Conservation (phyloP, 768 basidiomycete species). For the Amanita pallidorosea region DNA sequence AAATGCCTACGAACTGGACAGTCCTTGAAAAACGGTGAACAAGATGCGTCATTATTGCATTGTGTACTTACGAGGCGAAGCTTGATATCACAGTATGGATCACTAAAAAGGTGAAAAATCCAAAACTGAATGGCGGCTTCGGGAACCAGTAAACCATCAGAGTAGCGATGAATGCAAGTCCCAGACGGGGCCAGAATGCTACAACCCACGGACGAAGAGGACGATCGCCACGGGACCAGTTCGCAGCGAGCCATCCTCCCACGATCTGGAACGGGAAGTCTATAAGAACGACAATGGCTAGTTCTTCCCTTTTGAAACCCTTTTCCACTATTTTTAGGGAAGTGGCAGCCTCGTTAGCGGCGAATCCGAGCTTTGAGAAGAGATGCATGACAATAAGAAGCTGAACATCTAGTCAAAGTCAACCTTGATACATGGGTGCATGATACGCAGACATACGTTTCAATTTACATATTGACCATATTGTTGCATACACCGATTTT, state of each 20-base stretch:
- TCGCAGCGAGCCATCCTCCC: conserved; percentile 89
- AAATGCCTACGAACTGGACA: conserved; percentile 97
- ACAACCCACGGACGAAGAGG: conserved; percentile 82
- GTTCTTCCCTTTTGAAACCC: conserved; percentile 88
- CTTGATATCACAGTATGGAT: conserved; percentile 74
- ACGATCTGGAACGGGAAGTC: conserved; percentile 97
- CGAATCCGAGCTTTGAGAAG: conserved; percentile 90
- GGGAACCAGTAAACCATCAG: conserved; percentile 83
- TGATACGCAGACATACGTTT: conserved; percentile 51
- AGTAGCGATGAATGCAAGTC: conserved; percentile 61
- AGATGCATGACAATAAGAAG: conserved; percentile 78
- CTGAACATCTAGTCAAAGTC: conserved; percentile 66
- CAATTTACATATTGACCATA: conserved; percentile 89
- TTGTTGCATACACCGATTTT: conserved; percentile 81
- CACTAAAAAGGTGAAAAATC: conserved; percentile 76
- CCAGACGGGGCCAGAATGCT: conserved; percentile 84
- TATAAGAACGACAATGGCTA: conserved; percentile 90
- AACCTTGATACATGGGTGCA: not conserved
- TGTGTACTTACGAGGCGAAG: conserved; percentile 63
- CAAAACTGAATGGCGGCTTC: conserved; percentile 52
- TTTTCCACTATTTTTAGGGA: conserved; percentile 95
- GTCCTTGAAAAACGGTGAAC: conserved; percentile 40
- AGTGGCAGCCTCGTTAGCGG: conserved; percentile 86
- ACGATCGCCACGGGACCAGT: conserved; percentile 75
- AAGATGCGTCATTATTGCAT: not conserved